These are phyloP conservation scores for Fusarium redolens DNA, from an alignment of 2,329 filamentous ascomycete species.

Conservation along the genomic window DNA sequence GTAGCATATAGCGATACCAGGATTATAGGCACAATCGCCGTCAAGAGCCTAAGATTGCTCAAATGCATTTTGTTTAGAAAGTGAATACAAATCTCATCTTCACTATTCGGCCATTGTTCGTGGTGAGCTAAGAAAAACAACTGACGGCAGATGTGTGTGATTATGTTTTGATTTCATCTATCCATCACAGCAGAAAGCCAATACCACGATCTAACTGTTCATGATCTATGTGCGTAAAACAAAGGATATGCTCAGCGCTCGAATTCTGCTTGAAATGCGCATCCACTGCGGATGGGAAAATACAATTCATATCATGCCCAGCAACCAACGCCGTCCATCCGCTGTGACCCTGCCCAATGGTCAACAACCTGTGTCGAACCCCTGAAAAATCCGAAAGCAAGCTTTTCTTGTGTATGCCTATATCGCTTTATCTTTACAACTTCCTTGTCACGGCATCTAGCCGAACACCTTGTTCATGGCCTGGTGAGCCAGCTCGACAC, in stretches of 20 bases:
- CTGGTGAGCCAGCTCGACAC: conserved; percentile 85
- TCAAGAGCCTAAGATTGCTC: conserved; percentile 22
- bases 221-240: conserved; percentile 23
- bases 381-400: conserved; percentile 13
- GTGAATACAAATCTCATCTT: conserved; percentile 16
- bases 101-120: background rate
- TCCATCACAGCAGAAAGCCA: conserved; percentile 9
- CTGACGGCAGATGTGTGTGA: background rate
- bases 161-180: conserved; percentile 8
- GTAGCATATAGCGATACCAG: background rate
- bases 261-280: conserved; percentile 19
- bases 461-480: conserved; percentile 82
- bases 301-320: conserved; percentile 24
- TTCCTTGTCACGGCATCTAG: conserved; percentile 13
- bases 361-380: background rate
- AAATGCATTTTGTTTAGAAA: conserved; percentile 6
- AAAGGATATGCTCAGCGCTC: conserved; percentile 26
- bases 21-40: conserved; percentile 6
- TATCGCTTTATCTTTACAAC: background rate
- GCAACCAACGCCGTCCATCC: conserved; percentile 31
- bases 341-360: conserved; percentile 4
- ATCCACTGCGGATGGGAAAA: conserved; percentile 12
- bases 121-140: background rate
- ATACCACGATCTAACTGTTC: conserved; percentile 7
- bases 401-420: conserved; percentile 17